These are phyloP conservation scores for Hansenula anomala DNA, from an alignment of 1,139 yeast species.

Conservation along the genomic window DNA sequence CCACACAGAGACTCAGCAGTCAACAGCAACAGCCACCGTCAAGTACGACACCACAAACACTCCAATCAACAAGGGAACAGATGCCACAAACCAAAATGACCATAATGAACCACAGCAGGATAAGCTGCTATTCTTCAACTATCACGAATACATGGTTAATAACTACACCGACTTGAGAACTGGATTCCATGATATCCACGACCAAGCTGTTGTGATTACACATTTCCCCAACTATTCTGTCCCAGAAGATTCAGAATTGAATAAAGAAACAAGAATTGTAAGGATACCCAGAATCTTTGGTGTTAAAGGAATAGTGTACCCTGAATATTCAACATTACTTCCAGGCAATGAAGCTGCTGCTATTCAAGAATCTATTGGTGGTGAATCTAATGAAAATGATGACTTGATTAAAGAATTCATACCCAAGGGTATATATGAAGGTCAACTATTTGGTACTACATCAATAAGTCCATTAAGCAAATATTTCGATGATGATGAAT, in stretches of 20 bases:
- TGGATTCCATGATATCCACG: slow-evolving; percentile 14
- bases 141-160: slow-evolving; percentile 51
- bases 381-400: too few relatives aligned
- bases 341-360: slow-evolving; percentile 77
- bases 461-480: slow-evolving; percentile 53
- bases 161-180: slow-evolving; percentile 26
- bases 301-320: slow-evolving; percentile 31
- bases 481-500: slow-evolving; percentile 34
- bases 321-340: slow-evolving; percentile 50
- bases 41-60: slow-evolving; percentile 5
- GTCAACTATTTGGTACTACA: slow-evolving; percentile 43
- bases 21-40: background rate
- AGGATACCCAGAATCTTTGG: slow-evolving; percentile 54
- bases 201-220: slow-evolving; percentile 42
- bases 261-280: slow-evolving; percentile 47
- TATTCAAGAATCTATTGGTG: slow-evolving; percentile 24
- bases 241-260: slow-evolving; percentile 26
- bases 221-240: slow-evolving; percentile 61
- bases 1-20: background rate
- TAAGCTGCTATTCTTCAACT: slow-evolving; percentile 50
- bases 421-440: slow-evolving; percentile 36
- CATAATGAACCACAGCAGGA: background rate
- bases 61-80: slow-evolving; percentile 11
- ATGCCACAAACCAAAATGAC: slow-evolving; percentile 3
- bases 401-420: too few relatives aligned